A percentile compares a stretch with the other conserved stretches of the same genome.
phyloP scores from a whole-genome alignment of 2,329 filamentous ascomycete genomes.

The Aspergillus neoniger region DNA sequence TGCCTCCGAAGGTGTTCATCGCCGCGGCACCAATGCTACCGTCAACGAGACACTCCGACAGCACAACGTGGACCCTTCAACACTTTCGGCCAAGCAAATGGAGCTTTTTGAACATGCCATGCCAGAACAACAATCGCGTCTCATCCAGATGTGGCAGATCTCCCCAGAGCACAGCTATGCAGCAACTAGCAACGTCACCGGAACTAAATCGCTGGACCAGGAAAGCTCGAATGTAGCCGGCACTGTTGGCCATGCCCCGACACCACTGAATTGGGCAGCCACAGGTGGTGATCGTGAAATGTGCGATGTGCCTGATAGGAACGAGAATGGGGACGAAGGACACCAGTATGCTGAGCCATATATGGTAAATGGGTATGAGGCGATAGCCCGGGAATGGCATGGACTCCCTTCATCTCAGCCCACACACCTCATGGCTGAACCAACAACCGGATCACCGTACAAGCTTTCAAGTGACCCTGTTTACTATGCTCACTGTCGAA shows the following conservation, averaged over 20 bases:
- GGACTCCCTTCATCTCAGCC: slow-evolving; percentile 38
- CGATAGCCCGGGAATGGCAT: slow-evolving; percentile 65
- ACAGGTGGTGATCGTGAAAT: slow-evolving; percentile 45
- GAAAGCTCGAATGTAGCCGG: neutral
- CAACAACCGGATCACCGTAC: slow-evolving; percentile 37
- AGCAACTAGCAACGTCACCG: slow-evolving; percentile 10
- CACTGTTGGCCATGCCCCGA: neutral
- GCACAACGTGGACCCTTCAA: slow-evolving; percentile 61
- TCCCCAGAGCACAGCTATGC: slow-evolving; percentile 52
- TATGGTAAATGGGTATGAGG: slow-evolving; percentile 78
- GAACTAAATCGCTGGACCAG: neutral
- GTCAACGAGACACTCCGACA: slow-evolving; percentile 56
- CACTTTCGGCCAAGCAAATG: slow-evolving; percentile 72
- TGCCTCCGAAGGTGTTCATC: slow-evolving; percentile 37
- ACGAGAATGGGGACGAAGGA: slow-evolving; percentile 21
- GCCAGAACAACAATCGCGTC: slow-evolving; percentile 67
- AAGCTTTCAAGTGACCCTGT: slow-evolving; percentile 43
- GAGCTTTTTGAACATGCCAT: slow-evolving; percentile 77
- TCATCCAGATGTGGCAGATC: slow-evolving; percentile 84
- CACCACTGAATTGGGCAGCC: neutral
- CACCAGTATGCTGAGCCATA: slow-evolving; percentile 70
- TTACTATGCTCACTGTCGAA: slow-evolving; percentile 36
- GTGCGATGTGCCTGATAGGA: slow-evolving; percentile 32
- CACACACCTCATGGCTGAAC: slow-evolving; percentile 22
- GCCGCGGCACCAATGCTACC: slow-evolving; percentile 28